Evolutionary conservation across 208 protist species (phyloP), one percentile per base, ranked within the genome.

Genomic region (Wallacemonas rigidus): DNA sequence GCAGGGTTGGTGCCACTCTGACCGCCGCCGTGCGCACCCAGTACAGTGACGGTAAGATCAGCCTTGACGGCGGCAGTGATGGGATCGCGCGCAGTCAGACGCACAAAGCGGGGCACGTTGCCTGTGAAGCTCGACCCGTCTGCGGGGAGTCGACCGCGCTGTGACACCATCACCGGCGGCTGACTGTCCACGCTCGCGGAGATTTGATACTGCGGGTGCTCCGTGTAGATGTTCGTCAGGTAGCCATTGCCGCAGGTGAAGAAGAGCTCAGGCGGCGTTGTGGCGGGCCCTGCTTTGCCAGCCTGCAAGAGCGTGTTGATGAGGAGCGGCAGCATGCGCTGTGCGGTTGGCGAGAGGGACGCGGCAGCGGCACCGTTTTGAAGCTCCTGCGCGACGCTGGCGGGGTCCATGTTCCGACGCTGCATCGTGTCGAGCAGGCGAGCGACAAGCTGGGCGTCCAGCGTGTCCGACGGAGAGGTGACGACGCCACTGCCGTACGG

Each of bases 151-250:
- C 87, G 86, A 36, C 84, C 85, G n/a, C 87, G 86, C 76, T 93
- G 88, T 64, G 64, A 67, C 43, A 95, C 40, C 39, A 68, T 44
- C 48, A 79, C 69, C n/a, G 86, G 84, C 11, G 81, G 68, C 57
- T 84, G 76, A 38, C 82, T 76, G 63, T 93, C 86, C 7, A 95
- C 71, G 9, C 71, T 63, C 43, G 71, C 87, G 54, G 76, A 82
- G 43, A 95, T 65, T 39, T 88, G 74, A 45, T 86, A 82, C 43
- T 87, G 77, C 39, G 83, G 75, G 15, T 80, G 56, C 12, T 47
- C 62, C 4, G 86, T 92, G 77, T 91, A 85, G 51, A 95, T 76
- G 75, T 95, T 91, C 50, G 74, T 69, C 2, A 95, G 65, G 65
- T 80, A 88, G 26, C 82, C 86, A 38, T 79, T 81, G 11, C 77